These are phyloP conservation scores for Lachnellula cervina DNA, from an alignment of 2,329 filamentous ascomycete genomes.

Conservation along the genomic window DNA sequence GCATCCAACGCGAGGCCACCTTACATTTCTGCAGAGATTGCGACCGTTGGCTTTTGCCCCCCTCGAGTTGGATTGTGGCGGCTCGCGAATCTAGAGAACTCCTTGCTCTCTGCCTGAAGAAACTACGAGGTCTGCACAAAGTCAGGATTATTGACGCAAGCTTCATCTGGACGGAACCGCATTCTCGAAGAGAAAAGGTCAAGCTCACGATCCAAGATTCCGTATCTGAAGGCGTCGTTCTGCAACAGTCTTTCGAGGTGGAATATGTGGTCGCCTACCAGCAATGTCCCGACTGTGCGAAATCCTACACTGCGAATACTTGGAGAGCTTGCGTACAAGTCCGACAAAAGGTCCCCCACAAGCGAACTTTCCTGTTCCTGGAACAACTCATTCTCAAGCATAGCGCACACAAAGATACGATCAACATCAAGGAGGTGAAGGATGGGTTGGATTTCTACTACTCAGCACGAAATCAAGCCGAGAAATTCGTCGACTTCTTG, in stretches of 20 bases:
- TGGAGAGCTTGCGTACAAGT: constrained; percentile 94
- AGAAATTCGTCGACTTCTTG: constrained; percentile 88
- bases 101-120: constrained; percentile 84
- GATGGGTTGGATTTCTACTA: constrained; percentile 98
- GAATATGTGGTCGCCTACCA: constrained; percentile 86
- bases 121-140: constrained; percentile 79
- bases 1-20: constrained; percentile 84
- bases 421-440: constrained; percentile 97
- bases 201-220: constrained; percentile 87
- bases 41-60: constrained; percentile 87
- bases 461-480: constrained; percentile 80
- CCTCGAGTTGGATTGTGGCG: constrained; percentile 80
- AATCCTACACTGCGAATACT: constrained; percentile 94
- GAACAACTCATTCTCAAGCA: constrained; percentile 97
- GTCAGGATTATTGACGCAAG: constrained; percentile 92
- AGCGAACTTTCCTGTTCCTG: constrained; percentile 76
- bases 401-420: constrained; percentile 81
- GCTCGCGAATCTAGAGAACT: constrained; percentile 85
- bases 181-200: constrained; percentile 86
- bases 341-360: constrained; percentile 93
- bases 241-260: constrained; percentile 95
- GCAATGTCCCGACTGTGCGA: constrained; percentile 91
- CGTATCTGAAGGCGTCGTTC: constrained; percentile 56
- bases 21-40: constrained; percentile 92
- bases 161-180: constrained; percentile 98